Conservation (phyloP, 2,329 filamentous ascomycete species). For the Ceratocystis diversiconidia region DNA sequence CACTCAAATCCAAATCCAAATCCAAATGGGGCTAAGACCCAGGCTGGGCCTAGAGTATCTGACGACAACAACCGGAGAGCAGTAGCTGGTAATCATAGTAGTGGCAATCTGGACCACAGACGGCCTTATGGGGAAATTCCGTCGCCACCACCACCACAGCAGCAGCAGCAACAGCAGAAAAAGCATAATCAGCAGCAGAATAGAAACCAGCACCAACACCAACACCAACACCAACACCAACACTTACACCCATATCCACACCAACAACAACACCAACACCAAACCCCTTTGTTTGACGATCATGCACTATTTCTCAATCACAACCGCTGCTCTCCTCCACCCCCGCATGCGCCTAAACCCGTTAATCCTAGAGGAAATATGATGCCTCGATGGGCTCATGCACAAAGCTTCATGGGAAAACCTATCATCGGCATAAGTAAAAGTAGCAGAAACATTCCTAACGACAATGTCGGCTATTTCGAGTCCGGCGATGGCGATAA, state of each 20-base stretch:
- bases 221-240: neutral
- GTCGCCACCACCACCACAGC: too few species aligned
- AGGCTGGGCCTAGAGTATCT: neutral
- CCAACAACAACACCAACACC: neutral
- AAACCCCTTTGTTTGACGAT: slow-evolving; percentile 11
- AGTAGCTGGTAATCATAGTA: neutral
- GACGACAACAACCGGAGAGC: neutral
- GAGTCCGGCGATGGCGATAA: neutral
- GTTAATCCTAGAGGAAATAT: slow-evolving; percentile 11
- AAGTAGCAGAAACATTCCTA: too few species aligned
- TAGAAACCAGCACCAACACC: neutral
- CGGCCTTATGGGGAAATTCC: too few species aligned
- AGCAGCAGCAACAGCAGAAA: neutral
- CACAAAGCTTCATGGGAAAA: slow-evolving; percentile 14
- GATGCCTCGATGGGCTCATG: slow-evolving; percentile 17
- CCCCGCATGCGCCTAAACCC: slow-evolving; percentile 15
- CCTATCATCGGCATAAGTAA: neutral
- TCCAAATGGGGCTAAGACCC: neutral
- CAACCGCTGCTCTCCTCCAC: slow-evolving; percentile 12
- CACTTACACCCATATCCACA: neutral
- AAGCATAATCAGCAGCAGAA: slow-evolving; percentile 2
- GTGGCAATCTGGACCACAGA: too few species aligned
- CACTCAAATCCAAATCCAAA: too few species aligned
- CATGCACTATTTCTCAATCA: slow-evolving; percentile 11
- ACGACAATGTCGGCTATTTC: neutral